Conservation (phyloP, 768 basidiomycete species). For the Sistotremastrum niveocremeum region DNA sequence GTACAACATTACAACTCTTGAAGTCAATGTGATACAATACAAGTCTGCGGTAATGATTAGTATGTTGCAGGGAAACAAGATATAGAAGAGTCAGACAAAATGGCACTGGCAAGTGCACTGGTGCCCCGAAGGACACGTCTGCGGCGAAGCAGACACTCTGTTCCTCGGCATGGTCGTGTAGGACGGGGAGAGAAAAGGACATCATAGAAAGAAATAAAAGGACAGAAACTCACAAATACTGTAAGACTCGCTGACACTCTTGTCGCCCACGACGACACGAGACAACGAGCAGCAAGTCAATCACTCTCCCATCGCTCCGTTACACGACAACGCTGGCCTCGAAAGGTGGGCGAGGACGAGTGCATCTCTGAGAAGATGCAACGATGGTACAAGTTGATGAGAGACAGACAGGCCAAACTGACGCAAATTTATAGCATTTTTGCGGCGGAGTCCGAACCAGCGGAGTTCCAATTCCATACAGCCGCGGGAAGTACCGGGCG, state of each 20-base stretch:
- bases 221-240: too few relatives aligned
- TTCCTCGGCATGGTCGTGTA: constrained; percentile 82
- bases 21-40: constrained; percentile 4
- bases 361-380: constrained; percentile 6
- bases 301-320: constrained; percentile 7
- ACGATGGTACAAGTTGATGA: constrained; percentile 5
- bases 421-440: neutral
- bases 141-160: constrained; percentile 66
- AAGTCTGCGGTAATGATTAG: constrained; percentile 7
- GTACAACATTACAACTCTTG: neutral
- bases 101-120: constrained; percentile 84
- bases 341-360: constrained; percentile 2
- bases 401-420: neutral
- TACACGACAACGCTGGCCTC: constrained; percentile 3
- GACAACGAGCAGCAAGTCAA: too few relatives aligned
- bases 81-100: constrained; percentile 52
- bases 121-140: constrained; percentile 45
- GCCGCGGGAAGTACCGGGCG: neutral
- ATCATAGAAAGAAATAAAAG: constrained; percentile 25
- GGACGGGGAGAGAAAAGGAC: constrained; percentile 85
- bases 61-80: neutral
- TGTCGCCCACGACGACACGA: too few relatives aligned
- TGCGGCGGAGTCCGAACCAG: neutral
- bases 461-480: neutral
- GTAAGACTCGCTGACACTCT: too few relatives aligned